Base-by-base conservation (phyloP, 2,329 filamentous ascomycete genomes). In the Zopfia rhizophila region DNA sequence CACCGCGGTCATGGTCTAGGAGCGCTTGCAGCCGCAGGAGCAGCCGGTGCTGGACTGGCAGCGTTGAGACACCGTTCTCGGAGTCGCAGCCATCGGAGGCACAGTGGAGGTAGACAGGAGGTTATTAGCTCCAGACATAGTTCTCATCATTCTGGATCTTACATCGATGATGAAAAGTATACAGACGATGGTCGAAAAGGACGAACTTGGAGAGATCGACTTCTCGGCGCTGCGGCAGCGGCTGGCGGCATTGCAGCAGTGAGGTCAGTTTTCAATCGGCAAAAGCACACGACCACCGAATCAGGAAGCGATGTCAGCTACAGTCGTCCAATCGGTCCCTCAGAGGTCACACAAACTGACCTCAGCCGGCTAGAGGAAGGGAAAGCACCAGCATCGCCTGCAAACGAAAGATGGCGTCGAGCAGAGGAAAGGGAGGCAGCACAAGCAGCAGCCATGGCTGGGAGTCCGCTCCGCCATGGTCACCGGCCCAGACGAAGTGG, bases 221-320 rank as follows among this genome's bases (percentile, higher is more conserved):
- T 80, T 4, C 51, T 79, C 7, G 76, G 74, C 16, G 77, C 70
- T 49, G 74, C 70, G 12, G 76, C 72, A 23, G 76, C 61, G 7
- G 59, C 60, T 19, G 72, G 70, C 17, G 69, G 75, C 7, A 63
- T 78, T n/a, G 75, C 74, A 23, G 68, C 65, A 3, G 32, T 70
- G 21, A 72, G 65, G 69, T 88, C 82, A 53, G 85, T 83, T 10
- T 90, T 86, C 31, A 78, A 80, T 41, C 70, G 75, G 13, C 76
- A 78, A 18, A 69, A 63, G 44, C 61, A 54, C 19, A 47, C 64
- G 14, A 55, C 56, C 63, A 73, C 67, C 5, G 79, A 84, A 51
- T 76, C 79, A 25, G 77, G 79, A 43, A 77, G 78, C 22, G 78
- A 80, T 38, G 75, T 78, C 8, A 78, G 77, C 32, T 84, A 84